A percentile compares a stretch with the other conserved stretches of the same genome.
phyloP scores from a whole-genome alignment of 2,329 filamentous ascomycete species.

The Stemphylium lycopersici region DNA sequence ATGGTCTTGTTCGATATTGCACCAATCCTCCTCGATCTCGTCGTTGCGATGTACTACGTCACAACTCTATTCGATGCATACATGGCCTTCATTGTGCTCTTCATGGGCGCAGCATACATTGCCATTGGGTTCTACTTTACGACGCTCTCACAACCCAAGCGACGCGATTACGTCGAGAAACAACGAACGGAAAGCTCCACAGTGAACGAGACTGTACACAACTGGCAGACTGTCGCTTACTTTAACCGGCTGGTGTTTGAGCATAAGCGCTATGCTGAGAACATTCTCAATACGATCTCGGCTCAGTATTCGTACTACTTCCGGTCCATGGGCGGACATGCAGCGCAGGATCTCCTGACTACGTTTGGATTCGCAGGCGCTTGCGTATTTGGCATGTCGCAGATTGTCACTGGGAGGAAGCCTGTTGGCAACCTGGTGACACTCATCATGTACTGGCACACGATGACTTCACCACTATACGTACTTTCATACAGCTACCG shows the following conservation, averaged over 20 bases:
- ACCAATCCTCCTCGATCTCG: constrained; percentile 67
- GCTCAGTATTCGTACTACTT: constrained; percentile 44
- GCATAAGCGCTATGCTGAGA: constrained; percentile 55
- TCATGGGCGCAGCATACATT: constrained; percentile 55
- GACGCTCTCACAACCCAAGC: constrained; percentile 50
- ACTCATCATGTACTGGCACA: constrained; percentile 68
- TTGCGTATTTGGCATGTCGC: constrained; percentile 60
- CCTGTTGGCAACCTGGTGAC: constrained; percentile 68
- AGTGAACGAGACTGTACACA: constrained; percentile 64
- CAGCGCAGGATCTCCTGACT: constrained; percentile 56
- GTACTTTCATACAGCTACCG: constrained; percentile 58
- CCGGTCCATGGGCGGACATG: constrained; percentile 40
- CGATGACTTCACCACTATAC: constrained; percentile 56
- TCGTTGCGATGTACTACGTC: constrained; percentile 66
- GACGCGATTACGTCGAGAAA: constrained; percentile 51
- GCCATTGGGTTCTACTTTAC: constrained; percentile 57
- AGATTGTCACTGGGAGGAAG: constrained; percentile 57
- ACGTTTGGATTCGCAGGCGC: constrained; percentile 57
- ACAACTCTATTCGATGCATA: constrained; percentile 67
- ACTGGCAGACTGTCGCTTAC: constrained; percentile 65
- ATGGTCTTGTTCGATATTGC: constrained; percentile 64
- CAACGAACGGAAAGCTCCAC: constrained; percentile 58
- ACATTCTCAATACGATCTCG: constrained; percentile 47
- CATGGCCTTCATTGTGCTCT: constrained; percentile 48
- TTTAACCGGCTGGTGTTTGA: constrained; percentile 66